These are phyloP conservation scores for Phytophthora lateralis DNA, from an alignment of 352 stramenopile species.

Conservation along the genomic window DNA sequence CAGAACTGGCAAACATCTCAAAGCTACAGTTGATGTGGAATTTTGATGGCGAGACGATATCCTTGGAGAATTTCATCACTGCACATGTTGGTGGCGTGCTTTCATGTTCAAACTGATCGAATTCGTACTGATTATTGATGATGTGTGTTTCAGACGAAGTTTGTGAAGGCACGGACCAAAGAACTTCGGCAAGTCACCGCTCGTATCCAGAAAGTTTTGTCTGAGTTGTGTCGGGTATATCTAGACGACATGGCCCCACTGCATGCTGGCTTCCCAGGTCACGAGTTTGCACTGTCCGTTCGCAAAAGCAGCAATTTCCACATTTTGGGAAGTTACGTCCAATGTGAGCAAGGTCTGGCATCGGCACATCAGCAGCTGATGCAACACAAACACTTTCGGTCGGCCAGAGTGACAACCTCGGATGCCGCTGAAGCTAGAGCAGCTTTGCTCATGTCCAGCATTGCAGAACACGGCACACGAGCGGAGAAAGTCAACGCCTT, in stretches of 20 bases:
- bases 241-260: slow-evolving; percentile 43
- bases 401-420: slow-evolving; percentile 7
- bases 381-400: slow-evolving; percentile 57
- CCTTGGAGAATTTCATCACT: slow-evolving; percentile 36
- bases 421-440: slow-evolving; percentile 28
- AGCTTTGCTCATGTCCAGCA: slow-evolving; percentile 14
- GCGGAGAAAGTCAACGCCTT: slow-evolving; percentile 11
- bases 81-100: slow-evolving; percentile 41
- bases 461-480: neutral
- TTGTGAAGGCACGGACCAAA: slow-evolving; percentile 28
- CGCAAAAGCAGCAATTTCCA: slow-evolving; percentile 69
- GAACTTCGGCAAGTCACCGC: slow-evolving; percentile 30
- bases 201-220: slow-evolving; percentile 44
- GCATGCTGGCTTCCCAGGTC: slow-evolving; percentile 48
- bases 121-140: neutral
- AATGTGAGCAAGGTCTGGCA: slow-evolving; percentile 54
- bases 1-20: slow-evolving; percentile 38
- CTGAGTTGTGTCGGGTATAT: slow-evolving; percentile 42
- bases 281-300: slow-evolving; percentile 59
- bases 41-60: slow-evolving; percentile 44
- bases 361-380: slow-evolving; percentile 56
- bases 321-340: slow-evolving; percentile 59
- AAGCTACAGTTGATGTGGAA: slow-evolving; percentile 48
- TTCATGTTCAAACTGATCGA: neutral
- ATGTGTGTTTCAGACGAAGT: slow-evolving; percentile 14